Evolutionary conservation across 148 eudicot genomes (phyloP).

Genomic region (Arbutus unedo): DNA sequence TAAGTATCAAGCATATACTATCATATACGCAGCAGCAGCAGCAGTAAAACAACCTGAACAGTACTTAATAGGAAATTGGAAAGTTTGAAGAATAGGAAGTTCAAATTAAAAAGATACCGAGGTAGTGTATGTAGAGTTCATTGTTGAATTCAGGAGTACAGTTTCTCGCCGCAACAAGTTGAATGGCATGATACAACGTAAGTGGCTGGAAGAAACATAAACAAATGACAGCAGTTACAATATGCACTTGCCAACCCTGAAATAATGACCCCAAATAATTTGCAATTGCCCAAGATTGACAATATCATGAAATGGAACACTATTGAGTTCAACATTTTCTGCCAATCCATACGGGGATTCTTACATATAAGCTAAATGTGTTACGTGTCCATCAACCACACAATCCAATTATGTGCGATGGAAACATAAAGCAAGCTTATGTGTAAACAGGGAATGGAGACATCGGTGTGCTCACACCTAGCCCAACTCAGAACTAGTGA

Average conservation of each 20-base stretch:
- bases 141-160: conserved; percentile 30
- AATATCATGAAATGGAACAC: neutral
- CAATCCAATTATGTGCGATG: neutral
- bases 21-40: neutral
- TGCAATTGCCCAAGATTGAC: neutral
- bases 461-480: neutral
- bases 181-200: conserved; percentile 58
- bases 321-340: neutral
- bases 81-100: neutral
- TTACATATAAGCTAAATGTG: neutral
- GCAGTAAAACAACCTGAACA: neutral
- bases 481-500: conserved; percentile 1
- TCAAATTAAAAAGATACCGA: conserved; percentile 45
- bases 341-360: neutral
- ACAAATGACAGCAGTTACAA: conserved; percentile 3
- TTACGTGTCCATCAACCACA: neutral
- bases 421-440: neutral
- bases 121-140: conserved; percentile 64
- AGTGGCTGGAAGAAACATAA: conserved; percentile 60
- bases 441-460: neutral
- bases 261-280: neutral
- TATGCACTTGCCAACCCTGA: neutral
- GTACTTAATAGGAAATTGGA: neutral
- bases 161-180: conserved; percentile 43
- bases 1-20: neutral